Evolutionary conservation across 495 filamentous ascomycete genomes (phyloP), one percentile per base, ranked within the genome.

Genomic region (Xylaria venustula): DNA sequence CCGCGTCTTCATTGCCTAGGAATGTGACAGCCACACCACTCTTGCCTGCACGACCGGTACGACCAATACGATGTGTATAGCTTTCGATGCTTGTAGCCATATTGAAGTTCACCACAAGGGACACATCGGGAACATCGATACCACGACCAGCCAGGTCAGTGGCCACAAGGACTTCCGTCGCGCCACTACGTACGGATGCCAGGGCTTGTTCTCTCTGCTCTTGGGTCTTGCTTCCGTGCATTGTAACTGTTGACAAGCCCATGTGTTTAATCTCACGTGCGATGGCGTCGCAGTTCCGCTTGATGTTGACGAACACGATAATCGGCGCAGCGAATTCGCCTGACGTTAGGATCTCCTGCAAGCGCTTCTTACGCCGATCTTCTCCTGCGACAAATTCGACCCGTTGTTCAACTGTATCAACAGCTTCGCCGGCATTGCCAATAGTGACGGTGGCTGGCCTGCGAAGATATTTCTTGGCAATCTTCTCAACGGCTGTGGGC

Each of bases 241-340:
- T 78, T 0, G 93, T 98, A 67, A 95, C 93, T 1, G 90, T 87
- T 14, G 87, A 90, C 77, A 91, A 93, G 64, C 95, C 95, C 84
- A 93, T 91, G 54, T 92, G 86, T 70, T 96, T 96, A 82, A 99
- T 94, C 70, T 98, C 93, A 59, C 90, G 83, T 1, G 94, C 94
- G 30, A 99, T 88, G 54, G 93, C 91, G 73, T 99, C 94, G 79
- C 92, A 97, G 79, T 98, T 98, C 61, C 93, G 90, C 75, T 98
- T 99, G 88, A 98, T 97, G 74, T 99, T 99, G 83, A 99, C 94
- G 71, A 99, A 99, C 53, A 98, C 94, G 70, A 99, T 98, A 74
- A 99, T 93, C 20, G 94, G 94, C 0, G 95, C 88, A 3, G 83
- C 81, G 78, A 96, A 98, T 61, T 97, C 90, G 66, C 88, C 81